phyloP scores from a whole-genome alignment of 2,329 filamentous ascomycete genomes.

The Penicillium corylophilum region DNA sequence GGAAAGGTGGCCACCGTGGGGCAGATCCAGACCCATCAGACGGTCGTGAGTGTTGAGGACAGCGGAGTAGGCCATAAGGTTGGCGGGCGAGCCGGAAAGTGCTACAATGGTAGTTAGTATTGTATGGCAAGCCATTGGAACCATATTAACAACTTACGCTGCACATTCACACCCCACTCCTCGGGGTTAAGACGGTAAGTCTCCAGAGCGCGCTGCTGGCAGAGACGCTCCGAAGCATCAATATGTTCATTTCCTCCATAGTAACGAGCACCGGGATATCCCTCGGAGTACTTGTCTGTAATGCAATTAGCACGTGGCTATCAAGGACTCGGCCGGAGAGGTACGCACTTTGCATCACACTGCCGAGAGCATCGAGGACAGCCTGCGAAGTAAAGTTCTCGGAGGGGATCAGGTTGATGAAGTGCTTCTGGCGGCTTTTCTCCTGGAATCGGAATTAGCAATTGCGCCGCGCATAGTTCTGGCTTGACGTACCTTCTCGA shows the following conservation, averaged over 20 bases:
- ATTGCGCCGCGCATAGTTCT: constrained; percentile 2
- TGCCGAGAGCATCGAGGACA: constrained; percentile 85
- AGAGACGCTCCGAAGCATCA: constrained; percentile 82
- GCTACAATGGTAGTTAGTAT: constrained; percentile 49
- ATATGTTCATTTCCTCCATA: constrained; percentile 98
- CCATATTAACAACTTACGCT: constrained; percentile 56
- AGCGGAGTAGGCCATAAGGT: constrained; percentile 85
- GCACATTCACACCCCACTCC: constrained; percentile 96
- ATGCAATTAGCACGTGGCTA: constrained; percentile 27
- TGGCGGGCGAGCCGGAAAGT: constrained; percentile 74
- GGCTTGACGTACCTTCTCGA: constrained; percentile 70
- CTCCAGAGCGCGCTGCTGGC: constrained; percentile 85
- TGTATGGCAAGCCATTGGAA: constrained; percentile 6
- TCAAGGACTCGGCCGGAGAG: constrained; percentile 13
- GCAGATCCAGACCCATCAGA: constrained; percentile 93
- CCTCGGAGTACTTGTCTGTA: constrained; percentile 94
- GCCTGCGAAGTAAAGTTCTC: constrained; percentile 96
- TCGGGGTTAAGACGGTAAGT: constrained; percentile 79
- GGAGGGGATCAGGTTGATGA: constrained; percentile 94
- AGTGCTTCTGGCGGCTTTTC: constrained; percentile 94
- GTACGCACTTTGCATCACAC: constrained; percentile 84
- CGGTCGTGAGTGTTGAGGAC: constrained; percentile 94
- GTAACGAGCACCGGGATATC: constrained; percentile 93
- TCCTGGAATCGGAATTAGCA: constrained; percentile 59
- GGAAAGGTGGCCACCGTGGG: constrained; percentile 89